These are phyloP conservation scores for Coriaria nepalensis DNA, from an alignment of 306 rosid species.

Conservation along the genomic window DNA sequence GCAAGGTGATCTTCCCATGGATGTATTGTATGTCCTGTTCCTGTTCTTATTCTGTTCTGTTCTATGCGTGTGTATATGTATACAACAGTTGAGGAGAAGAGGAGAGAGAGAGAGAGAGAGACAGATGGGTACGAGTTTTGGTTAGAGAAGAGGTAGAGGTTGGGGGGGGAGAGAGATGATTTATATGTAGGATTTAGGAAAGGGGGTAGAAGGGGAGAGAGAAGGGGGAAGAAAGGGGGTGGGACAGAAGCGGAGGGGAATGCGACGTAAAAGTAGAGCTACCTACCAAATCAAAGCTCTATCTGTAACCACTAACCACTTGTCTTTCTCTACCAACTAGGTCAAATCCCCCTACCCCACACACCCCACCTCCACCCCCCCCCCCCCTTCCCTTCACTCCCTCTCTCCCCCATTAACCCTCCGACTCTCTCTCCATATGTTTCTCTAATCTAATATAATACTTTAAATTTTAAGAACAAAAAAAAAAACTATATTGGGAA, in stretches of 20 bases:
- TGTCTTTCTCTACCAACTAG: constrained; percentile 15
- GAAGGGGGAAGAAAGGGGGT: background rate
- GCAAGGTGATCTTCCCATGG: constrained; percentile 64
- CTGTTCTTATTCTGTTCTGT: too few relatives aligned
- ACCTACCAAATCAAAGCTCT: constrained; percentile 7
- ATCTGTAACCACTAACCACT: constrained; percentile 13
- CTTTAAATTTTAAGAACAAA: too few relatives aligned
- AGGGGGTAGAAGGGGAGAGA: background rate
- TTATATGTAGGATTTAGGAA: constrained; percentile 8
- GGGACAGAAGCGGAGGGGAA: background rate
- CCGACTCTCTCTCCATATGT: background rate
- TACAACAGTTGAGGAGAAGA: background rate
- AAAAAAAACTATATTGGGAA: too few relatives aligned
- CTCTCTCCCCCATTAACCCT: background rate
- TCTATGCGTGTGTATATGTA: background rate
- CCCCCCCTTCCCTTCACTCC: background rate
- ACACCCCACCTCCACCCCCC: background rate
- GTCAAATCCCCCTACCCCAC: constrained; percentile 15
- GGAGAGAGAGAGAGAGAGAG: background rate
- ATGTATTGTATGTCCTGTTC: too few relatives aligned
- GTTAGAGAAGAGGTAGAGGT: too few relatives aligned
- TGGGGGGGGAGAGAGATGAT: background rate
- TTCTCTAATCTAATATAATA: background rate
- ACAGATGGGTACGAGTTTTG: background rate
- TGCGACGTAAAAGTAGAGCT: constrained; percentile 1